phyloP scores from a whole-genome alignment of 805 yeast species.

The Komagataella mondaviorum region DNA sequence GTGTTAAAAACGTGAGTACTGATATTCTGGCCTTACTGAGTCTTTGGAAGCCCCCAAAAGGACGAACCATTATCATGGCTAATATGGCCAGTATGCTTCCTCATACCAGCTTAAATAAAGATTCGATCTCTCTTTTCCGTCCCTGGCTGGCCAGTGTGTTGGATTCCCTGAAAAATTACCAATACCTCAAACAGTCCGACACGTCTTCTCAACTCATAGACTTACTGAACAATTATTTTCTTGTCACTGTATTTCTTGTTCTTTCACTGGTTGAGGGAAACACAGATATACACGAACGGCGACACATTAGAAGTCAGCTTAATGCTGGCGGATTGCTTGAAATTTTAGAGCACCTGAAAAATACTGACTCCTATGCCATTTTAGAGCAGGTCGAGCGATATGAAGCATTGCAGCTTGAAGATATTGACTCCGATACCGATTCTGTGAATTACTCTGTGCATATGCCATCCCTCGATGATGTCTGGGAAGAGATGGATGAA shows the following conservation, averaged over 20 bases:
- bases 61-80: slow-evolving; percentile 15
- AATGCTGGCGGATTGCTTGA: slow-evolving; percentile 41
- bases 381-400: slow-evolving; percentile 55
- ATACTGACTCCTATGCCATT: slow-evolving; percentile 42
- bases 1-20: slow-evolving; percentile 68
- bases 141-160: slow-evolving; percentile 61
- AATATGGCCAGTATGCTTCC: slow-evolving; percentile 21
- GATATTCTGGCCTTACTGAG: slow-evolving; percentile 51
- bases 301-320: slow-evolving; percentile 46
- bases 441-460: neutral
- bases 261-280: slow-evolving; percentile 45
- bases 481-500: neutral
- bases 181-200: slow-evolving; percentile 17
- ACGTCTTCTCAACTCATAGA: neutral
- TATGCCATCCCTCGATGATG: neutral
- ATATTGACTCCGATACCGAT: slow-evolving; percentile 25
- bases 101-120: slow-evolving; percentile 18
- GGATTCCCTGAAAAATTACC: slow-evolving; percentile 28
- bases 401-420: slow-evolving; percentile 40
- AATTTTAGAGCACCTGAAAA: slow-evolving; percentile 22
- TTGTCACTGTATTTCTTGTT: slow-evolving; percentile 57
- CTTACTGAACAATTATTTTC: slow-evolving; percentile 40
- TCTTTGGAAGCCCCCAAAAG: slow-evolving; percentile 14
- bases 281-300: slow-evolving; percentile 22
- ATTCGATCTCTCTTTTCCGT: slow-evolving; percentile 30